Percentiles rank a stretch among this genome's conserved stretches.
These are phyloP conservation scores for Colletotrichum lentis DNA, from an alignment of 2,329 filamentous ascomycete species.

Conservation along the genomic window DNA sequence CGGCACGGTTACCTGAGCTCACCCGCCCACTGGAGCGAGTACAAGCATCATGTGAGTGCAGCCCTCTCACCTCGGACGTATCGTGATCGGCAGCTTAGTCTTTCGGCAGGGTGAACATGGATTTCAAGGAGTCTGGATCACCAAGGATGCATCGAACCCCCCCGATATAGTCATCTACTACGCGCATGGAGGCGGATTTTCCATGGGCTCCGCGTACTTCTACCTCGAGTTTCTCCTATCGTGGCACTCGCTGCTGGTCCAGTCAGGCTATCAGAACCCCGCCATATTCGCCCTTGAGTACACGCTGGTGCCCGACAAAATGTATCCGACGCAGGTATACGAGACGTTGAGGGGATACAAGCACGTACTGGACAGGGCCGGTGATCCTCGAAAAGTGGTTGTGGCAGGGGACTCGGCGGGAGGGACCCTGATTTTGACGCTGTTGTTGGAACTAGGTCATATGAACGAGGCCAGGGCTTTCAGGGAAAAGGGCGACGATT, in stretches of 20 bases:
- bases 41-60: conserved; percentile 53
- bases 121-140: conserved; percentile 74
- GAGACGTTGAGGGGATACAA: conserved; percentile 76
- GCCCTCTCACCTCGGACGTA: not conserved
- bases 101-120: conserved; percentile 34
- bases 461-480: conserved; percentile 45
- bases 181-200: conserved; percentile 83
- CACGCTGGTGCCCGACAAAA: conserved; percentile 77
- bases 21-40: conserved; percentile 70
- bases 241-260: conserved; percentile 72
- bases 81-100: conserved; percentile 6
- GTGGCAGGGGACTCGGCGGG: conserved; percentile 84
- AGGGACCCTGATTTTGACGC: conserved; percentile 74
- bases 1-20: conserved; percentile 72
- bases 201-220: conserved; percentile 83
- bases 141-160: conserved; percentile 63
- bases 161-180: conserved; percentile 86
- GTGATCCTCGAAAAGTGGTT: conserved; percentile 69
- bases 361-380: conserved; percentile 68
- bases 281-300: conserved; percentile 84
- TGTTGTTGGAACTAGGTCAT: conserved; percentile 72
- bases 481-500: conserved; percentile 21
- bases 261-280: conserved; percentile 75
- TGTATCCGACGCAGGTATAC: conserved; percentile 76
- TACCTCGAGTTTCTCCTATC: conserved; percentile 84